These are phyloP conservation scores for Beauveria sp. DNA, from an alignment of 2,329 filamentous ascomycete genomes.

Conservation along the genomic window DNA sequence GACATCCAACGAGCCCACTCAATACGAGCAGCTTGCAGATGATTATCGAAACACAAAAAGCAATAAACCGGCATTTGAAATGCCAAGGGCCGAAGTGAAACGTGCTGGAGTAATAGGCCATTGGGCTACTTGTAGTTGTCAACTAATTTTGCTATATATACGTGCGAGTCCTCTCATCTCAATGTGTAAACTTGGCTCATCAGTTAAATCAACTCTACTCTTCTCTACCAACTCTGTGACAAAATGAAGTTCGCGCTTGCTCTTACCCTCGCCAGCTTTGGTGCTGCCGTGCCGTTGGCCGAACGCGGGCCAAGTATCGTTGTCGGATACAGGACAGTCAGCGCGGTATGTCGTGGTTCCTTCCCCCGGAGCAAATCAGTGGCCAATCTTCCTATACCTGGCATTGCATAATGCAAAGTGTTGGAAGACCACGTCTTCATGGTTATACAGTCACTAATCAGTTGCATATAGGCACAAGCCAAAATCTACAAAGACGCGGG, in stretches of 20 bases:
- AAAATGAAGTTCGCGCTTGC: not conserved
- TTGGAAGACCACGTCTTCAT: not conserved
- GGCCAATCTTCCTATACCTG: not conserved
- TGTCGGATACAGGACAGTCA: not conserved
- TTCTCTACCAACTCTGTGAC: not conserved
- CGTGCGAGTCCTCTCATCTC: not conserved
- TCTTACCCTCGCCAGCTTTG: not conserved
- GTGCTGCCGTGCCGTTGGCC: not conserved
- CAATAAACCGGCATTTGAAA: not conserved
- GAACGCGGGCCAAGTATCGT: not conserved
- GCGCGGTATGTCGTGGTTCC: not conserved
- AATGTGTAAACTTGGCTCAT: not conserved
- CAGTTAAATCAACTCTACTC: not conserved
- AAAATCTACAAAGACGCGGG: not conserved
- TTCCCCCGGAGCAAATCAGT: not conserved
- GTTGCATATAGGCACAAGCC: not conserved
- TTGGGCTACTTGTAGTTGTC: not conserved
- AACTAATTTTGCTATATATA: not conserved
- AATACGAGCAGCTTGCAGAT: not conserved
- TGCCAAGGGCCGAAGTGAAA: not conserved
- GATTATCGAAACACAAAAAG: not conserved
- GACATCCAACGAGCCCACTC: not conserved
- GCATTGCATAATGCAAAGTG: not conserved
- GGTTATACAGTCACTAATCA: not conserved
- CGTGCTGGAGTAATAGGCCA: not conserved